A percentile compares a stretch with the other conserved stretches of the same genome.
Conservation (phyloP, 176 grass and related monocot genomes). For the Aegilops speltoides region DNA sequence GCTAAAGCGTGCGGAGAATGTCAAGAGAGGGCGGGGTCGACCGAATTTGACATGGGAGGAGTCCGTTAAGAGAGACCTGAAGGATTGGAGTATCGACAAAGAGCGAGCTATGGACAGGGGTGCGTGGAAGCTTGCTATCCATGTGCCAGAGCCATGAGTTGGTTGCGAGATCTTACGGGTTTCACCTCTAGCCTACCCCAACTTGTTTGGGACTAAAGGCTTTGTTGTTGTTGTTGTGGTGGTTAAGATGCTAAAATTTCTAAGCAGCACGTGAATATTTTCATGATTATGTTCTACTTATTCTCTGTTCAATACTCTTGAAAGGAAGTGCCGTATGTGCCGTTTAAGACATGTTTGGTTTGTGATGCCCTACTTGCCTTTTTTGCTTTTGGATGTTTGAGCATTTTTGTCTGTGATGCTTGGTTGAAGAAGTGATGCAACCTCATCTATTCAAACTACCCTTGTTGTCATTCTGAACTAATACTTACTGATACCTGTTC, state of each 20-base stretch:
- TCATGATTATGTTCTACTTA: constrained; percentile 2
- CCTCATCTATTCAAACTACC: neutral
- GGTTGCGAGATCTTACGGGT: no score
- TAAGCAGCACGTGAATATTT: neutral
- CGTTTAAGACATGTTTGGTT: neutral
- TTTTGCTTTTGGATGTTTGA: constrained; percentile 4
- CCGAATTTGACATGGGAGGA: no score
- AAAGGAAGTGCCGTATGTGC: neutral
- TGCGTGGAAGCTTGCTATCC: no score
- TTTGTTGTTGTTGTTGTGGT: no score
- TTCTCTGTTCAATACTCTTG: neutral
- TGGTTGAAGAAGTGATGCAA: neutral
- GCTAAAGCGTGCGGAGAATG: no score
- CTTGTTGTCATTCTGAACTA: neutral
- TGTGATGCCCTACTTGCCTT: neutral
- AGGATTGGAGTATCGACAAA: no score
- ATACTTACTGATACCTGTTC: neutral
- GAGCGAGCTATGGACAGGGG: no score
- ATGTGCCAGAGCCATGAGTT: no score
- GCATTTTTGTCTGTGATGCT: neutral
- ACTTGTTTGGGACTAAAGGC: no score
- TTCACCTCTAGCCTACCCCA: no score
- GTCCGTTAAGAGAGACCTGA: no score
- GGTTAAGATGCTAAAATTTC: neutral
- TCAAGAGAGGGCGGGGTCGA: no score